phyloP scores from a whole-genome alignment of 345 rosid species.

The Populus nigra region DNA sequence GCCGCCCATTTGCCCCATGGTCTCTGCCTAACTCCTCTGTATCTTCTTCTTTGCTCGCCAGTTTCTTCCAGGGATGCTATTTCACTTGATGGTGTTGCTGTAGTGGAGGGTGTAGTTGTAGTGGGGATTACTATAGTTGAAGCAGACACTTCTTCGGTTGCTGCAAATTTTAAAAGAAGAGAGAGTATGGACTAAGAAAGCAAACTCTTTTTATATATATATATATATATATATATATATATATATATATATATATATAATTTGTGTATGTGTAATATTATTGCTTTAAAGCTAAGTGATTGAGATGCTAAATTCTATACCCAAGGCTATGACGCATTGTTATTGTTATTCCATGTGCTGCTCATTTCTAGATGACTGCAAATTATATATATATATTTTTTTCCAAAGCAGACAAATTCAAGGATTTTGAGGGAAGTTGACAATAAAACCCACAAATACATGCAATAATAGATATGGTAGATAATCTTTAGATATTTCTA shows the following conservation, averaged over 20 bases:
- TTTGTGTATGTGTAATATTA: not conserved
- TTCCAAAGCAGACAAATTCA: not conserved
- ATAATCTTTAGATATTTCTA: not conserved
- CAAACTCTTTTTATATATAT: not conserved
- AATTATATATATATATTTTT: not conserved
- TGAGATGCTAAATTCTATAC: not conserved
- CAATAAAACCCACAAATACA: not conserved
- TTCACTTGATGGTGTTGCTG: constrained; percentile 10
- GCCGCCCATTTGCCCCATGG: constrained; percentile 98
- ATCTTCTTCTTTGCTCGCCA: constrained; percentile 53
- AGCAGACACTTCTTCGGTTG: constrained; percentile 28
- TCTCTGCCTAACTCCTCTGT: constrained; percentile 85
- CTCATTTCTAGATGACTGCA: constrained; percentile 4
- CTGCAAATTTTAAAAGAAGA: constrained; percentile 5
- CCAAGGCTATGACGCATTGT: not conserved
- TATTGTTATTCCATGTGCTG: constrained; percentile 9
- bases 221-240: not conserved
- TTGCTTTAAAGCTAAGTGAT: constrained; percentile 17
- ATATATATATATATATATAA: not conserved
- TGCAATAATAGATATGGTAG: constrained; percentile 9
- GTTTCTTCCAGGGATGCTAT: constrained; percentile 29
- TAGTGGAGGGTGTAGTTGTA: constrained; percentile 6
- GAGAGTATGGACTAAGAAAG: not conserved
- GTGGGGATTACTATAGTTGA: constrained; percentile 10
- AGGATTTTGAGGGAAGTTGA: not conserved